These are phyloP conservation scores for Moesziomyces sp. DNA, from an alignment of 1,284 basidiomycete genomes.

Conservation along the genomic window DNA sequence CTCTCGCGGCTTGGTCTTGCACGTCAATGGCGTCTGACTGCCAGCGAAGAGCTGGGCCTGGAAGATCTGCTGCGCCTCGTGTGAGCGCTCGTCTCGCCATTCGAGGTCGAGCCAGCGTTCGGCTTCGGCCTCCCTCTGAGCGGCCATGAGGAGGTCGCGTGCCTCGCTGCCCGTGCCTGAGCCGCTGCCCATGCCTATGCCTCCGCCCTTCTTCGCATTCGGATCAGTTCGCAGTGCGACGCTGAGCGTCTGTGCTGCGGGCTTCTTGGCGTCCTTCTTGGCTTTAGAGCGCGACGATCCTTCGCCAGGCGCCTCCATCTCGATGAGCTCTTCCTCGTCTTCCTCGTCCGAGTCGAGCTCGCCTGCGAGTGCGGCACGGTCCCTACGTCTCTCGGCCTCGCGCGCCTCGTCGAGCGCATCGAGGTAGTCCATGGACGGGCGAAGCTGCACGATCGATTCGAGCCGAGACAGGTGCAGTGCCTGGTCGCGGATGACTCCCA, in stretches of 20 bases:
- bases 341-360: conserved; percentile 54
- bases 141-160: conserved; percentile 53
- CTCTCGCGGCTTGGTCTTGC: conserved; percentile 55
- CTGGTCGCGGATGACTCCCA: conserved; percentile 61
- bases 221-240: conserved; percentile 56
- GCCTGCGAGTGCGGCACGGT: conserved; percentile 46
- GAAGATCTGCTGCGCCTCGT: conserved; percentile 45
- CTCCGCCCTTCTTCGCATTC: conserved; percentile 24
- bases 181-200: conserved; percentile 31
- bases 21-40: conserved; percentile 38
- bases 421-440: conserved; percentile 66
- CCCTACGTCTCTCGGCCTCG: conserved; percentile 52
- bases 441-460: conserved; percentile 58
- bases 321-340: conserved; percentile 48
- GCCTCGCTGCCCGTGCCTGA: conserved; percentile 33
- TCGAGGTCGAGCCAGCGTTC: conserved; percentile 66
- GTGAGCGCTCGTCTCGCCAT: conserved; percentile 52
- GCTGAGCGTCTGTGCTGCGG: conserved; percentile 52
- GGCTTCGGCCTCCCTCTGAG: conserved; percentile 61
- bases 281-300: conserved; percentile 33
- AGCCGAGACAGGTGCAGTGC: conserved; percentile 63
- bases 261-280: conserved; percentile 47
- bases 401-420: conserved; percentile 59
- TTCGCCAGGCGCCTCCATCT: conserved; percentile 41
- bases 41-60: conserved; percentile 53